Evolutionary conservation across 768 basidiomycete species (phyloP).

Genomic region (Leccinum rimulosum): DNA sequence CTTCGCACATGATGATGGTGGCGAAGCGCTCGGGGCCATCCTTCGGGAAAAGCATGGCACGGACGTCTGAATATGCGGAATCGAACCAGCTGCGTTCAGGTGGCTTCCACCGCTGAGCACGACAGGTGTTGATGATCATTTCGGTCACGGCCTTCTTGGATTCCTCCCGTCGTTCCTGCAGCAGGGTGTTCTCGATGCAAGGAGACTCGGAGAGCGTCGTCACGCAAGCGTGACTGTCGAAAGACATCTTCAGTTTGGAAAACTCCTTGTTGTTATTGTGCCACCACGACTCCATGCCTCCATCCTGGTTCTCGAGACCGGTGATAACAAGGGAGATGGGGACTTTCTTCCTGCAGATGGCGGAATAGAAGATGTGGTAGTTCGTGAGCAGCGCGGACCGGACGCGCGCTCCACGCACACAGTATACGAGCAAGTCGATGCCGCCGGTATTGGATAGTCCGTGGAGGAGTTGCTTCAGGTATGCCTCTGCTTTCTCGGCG

Average conservation of each 20-base stretch:
- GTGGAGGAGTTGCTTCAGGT: conserved; percentile 35
- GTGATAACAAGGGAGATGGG: conserved; percentile 42
- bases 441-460: conserved; percentile 34
- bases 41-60: conserved; percentile 22
- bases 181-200: conserved; percentile 5
- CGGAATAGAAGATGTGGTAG: conserved; percentile 39
- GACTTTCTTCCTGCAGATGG: conserved; percentile 39
- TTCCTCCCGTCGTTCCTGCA: conserved; percentile 20
- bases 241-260: conserved; percentile 24
- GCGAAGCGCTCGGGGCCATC: conserved; percentile 5
- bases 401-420: conserved; percentile 40
- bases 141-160: conserved; percentile 23
- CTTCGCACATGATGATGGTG: conserved; percentile 28
- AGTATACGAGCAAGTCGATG: conserved; percentile 40
- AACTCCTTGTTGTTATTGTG: conserved; percentile 23
- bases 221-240: conserved; percentile 33
- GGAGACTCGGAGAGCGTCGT: conserved; percentile 25
- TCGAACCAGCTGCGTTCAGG: conserved; percentile 27
- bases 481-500: conserved; percentile 29
- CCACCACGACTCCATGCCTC: conserved; percentile 36
- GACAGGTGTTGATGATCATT: conserved; percentile 22
- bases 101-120: conserved; percentile 27
- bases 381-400: conserved; percentile 34
- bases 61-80: conserved; percentile 26
- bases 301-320: conserved; percentile 39